Evolutionary conservation across 1,284 basidiomycete species (phyloP).

Genomic region (Malassezia japonica): DNA sequence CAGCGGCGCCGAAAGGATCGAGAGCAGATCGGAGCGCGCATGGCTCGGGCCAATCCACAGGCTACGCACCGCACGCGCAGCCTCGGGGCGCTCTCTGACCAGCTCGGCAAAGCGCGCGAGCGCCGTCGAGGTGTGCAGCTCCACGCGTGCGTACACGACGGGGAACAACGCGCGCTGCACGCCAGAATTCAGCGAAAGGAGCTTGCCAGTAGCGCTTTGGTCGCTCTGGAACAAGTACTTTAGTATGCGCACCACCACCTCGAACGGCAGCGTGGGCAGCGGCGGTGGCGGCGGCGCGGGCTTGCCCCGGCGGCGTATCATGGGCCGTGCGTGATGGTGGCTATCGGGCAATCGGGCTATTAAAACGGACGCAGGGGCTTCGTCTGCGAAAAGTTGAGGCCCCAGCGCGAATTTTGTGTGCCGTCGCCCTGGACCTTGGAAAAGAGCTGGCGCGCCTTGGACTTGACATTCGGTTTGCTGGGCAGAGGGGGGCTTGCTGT

Average conservation of each 20-base stretch:
- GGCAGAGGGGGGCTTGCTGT: neutral
- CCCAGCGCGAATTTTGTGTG: neutral
- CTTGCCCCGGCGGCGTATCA: neutral
- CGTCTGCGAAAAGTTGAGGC: neutral
- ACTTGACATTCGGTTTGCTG: neutral
- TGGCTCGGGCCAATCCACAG: slow-evolving; percentile 38
- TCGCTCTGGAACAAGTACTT: neutral
- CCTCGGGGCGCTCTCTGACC: slow-evolving; percentile 10
- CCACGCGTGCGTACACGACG: slow-evolving; percentile 9
- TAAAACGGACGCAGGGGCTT: neutral
- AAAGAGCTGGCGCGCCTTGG: slow-evolving; percentile 1
- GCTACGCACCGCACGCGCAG: slow-evolving; percentile 25
- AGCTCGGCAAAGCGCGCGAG: slow-evolving; percentile 2
- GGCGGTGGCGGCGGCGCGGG: neutral
- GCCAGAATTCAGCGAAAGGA: slow-evolving; percentile 1
- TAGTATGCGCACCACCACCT: slow-evolving; percentile 4
- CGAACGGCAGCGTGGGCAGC: neutral
- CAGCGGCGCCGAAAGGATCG: slow-evolving; percentile 30
- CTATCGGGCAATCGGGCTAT: neutral
- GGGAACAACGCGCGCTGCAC: neutral
- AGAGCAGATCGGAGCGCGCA: slow-evolving; percentile 33
- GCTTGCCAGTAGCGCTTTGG: neutral
- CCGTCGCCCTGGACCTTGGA: neutral
- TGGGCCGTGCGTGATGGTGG: neutral
- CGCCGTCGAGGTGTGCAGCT: slow-evolving; percentile 5